Evolutionary conservation across 2,329 filamentous ascomycete genomes (phyloP).

Genomic region (Bipolaris gigantea): DNA sequence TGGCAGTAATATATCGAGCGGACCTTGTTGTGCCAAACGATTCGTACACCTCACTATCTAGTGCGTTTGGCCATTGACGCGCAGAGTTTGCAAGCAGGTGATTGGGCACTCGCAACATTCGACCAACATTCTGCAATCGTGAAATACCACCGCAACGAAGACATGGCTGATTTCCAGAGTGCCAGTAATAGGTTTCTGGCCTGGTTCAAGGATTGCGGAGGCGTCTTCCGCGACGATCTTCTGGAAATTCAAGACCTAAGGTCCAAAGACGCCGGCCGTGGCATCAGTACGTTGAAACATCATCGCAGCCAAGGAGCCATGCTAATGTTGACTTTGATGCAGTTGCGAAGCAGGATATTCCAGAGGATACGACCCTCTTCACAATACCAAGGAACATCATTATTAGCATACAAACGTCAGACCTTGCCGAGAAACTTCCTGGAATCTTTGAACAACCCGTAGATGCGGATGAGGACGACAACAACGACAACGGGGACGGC

Average conservation of each 20-base stretch:
- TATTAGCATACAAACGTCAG: slow-evolving; percentile 26
- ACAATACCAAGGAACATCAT: slow-evolving; percentile 26
- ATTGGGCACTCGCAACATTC: background rate
- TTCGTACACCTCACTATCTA: background rate
- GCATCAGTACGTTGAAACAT: slow-evolving; percentile 19
- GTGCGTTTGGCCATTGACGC: background rate
- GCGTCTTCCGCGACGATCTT: slow-evolving; percentile 26
- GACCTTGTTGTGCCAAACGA: too few species aligned
- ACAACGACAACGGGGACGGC: slow-evolving; percentile 19
- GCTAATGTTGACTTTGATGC: background rate
- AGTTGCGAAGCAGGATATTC: slow-evolving; percentile 23
- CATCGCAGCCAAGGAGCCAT: rapidly evolving
- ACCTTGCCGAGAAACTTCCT: slow-evolving; percentile 19
- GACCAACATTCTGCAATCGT: background rate
- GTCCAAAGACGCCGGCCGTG: slow-evolving; percentile 23
- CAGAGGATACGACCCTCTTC: slow-evolving; percentile 23
- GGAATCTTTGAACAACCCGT: slow-evolving; percentile 17
- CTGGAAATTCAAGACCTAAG: slow-evolving; percentile 26
- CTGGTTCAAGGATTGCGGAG: slow-evolving; percentile 27
- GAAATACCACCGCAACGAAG: too few species aligned
- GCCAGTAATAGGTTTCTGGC: slow-evolving; percentile 20
- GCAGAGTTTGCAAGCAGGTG: background rate
- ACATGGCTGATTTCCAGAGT: slow-evolving; percentile 22
- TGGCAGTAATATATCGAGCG: too few species aligned
- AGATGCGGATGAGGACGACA: slow-evolving; percentile 15